Evolutionary conservation across 1,284 basidiomycete genomes (phyloP).

Genomic region (Pterula multifida): DNA sequence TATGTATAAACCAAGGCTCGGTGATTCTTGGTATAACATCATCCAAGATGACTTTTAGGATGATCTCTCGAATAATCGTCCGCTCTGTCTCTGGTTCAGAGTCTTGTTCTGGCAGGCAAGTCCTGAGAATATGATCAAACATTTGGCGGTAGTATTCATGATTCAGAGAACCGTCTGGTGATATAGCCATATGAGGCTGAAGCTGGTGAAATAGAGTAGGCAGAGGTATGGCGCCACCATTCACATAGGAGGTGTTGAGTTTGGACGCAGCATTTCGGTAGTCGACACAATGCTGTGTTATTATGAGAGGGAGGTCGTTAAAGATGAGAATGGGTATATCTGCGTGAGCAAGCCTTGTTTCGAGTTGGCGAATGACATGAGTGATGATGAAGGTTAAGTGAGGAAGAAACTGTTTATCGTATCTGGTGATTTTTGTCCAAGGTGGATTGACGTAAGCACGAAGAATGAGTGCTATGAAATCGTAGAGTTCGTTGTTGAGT

Average conservation of each 20-base stretch:
- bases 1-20: slow-evolving; percentile 77
- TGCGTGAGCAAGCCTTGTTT: slow-evolving; percentile 38
- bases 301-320: slow-evolving; percentile 44
- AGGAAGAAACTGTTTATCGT: slow-evolving; percentile 71
- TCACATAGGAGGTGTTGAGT: slow-evolving; percentile 52
- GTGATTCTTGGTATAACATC: slow-evolving; percentile 56
- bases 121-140: slow-evolving; percentile 57
- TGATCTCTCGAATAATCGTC: slow-evolving; percentile 63
- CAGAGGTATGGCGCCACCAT: slow-evolving; percentile 46
- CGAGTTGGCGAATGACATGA: slow-evolving; percentile 45
- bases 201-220: slow-evolving; percentile 61
- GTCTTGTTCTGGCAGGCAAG: slow-evolving; percentile 57
- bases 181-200: slow-evolving; percentile 70
- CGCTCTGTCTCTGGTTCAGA: slow-evolving; percentile 62
- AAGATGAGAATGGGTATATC: slow-evolving; percentile 51
- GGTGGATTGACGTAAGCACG: slow-evolving; percentile 69
- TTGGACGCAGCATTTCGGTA: slow-evolving; percentile 56
- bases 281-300: slow-evolving; percentile 65
- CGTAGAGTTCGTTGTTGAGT: slow-evolving; percentile 59
- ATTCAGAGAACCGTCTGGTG: slow-evolving; percentile 47
- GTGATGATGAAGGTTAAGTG: slow-evolving; percentile 52
- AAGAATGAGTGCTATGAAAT: slow-evolving; percentile 64
- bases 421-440: slow-evolving; percentile 73
- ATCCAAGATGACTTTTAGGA: slow-evolving; percentile 58
- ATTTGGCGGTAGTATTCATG: slow-evolving; percentile 69